Conservation (phyloP, 805 yeast species). For the Komagataella pastoris region DNA sequence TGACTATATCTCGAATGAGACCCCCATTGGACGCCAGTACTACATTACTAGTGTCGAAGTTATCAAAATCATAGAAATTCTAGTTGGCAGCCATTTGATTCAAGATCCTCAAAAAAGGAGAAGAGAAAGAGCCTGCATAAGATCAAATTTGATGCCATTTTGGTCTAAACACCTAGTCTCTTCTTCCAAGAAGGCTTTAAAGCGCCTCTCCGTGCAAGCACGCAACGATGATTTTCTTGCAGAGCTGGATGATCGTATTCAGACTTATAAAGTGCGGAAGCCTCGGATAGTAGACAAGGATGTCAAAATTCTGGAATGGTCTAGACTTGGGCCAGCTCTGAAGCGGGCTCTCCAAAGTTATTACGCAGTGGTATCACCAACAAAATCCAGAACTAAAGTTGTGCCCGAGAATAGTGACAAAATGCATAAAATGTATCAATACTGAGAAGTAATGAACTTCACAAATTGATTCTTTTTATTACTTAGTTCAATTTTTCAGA, state of each 20-base stretch:
- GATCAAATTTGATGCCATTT: conserved; percentile 53
- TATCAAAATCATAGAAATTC: conserved; percentile 45
- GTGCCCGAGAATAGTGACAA: no score
- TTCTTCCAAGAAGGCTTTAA: conserved; percentile 19
- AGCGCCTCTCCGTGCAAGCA: conserved; percentile 8
- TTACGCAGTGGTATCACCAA: conserved; percentile 27
- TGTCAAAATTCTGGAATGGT: conserved; percentile 51
- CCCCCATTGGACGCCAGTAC: conserved; percentile 9
- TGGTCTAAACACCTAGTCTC: conserved; percentile 51
- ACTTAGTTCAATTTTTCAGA: no score
- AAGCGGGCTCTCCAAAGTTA: conserved; percentile 54
- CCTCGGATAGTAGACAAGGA: conserved; percentile 63
- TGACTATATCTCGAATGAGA: no score
- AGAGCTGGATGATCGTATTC: conserved; percentile 50
- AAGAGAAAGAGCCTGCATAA: conserved; percentile 47
- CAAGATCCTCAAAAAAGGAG: conserved; percentile 35
- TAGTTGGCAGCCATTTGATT: conserved; percentile 34
- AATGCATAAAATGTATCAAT: no score
- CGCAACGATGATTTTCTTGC: conserved; percentile 19
- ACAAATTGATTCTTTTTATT: no score
- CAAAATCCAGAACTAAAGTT: background rate
- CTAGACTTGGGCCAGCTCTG: conserved; percentile 42
- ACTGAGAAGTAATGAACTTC: conserved; percentile 11
- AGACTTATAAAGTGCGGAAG: conserved; percentile 47
- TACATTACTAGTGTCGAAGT: conserved; percentile 59